Conservation (phyloP, 2,329 filamentous ascomycete genomes). For the Aureobasidium sp. region DNA sequence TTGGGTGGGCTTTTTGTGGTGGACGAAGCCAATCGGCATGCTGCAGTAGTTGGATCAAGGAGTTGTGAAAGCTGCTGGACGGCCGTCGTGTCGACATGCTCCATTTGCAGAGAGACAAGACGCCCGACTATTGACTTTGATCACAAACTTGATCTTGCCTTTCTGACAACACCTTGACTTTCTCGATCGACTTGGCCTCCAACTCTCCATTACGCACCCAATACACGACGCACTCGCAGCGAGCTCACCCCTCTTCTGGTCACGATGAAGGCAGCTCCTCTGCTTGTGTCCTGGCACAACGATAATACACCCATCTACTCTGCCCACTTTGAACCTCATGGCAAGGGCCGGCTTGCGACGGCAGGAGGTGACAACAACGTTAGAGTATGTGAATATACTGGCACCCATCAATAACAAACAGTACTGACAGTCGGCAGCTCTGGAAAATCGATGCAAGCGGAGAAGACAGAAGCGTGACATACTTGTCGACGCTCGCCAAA, state of each 20-base stretch:
- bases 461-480: conserved; percentile 90
- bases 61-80: conserved; percentile 14
- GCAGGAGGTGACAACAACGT: conserved; percentile 98
- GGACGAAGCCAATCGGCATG: conserved; percentile 14
- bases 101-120: no score
- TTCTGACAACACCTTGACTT: background rate
- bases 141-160: background rate
- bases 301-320: conserved; percentile 98
- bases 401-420: conserved; percentile 21
- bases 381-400: conserved; percentile 66
- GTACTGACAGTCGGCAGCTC: conserved; percentile 60
- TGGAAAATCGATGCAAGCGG: conserved; percentile 92
- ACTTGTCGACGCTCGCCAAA: conserved; percentile 90
- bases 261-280: conserved; percentile 92
- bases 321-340: conserved; percentile 93
- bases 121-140: background rate
- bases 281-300: conserved; percentile 99
- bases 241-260: background rate
- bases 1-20: background rate
- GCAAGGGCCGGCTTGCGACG: conserved; percentile 92
- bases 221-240: background rate
- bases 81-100: conserved; percentile 10
- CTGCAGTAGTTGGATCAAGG: conserved; percentile 16
- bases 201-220: background rate
- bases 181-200: background rate